A percentile compares a stretch with the other conserved stretches of the same genome.
phyloP scores from a whole-genome alignment of 441 rosid species.

The Omphalea diandra region DNA sequence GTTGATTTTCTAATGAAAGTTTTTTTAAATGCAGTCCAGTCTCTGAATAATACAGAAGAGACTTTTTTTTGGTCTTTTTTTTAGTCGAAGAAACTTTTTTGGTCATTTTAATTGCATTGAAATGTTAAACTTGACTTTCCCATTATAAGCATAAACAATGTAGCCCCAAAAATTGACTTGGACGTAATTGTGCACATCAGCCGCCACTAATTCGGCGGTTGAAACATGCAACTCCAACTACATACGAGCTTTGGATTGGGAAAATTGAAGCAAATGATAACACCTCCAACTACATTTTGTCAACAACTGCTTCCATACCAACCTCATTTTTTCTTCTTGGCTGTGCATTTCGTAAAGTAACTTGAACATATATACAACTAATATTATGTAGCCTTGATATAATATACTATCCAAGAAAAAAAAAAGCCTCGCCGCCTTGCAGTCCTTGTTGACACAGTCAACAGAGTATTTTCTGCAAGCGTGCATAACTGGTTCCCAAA shows the following conservation, averaged over 20 bases:
- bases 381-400: too few relatives aligned
- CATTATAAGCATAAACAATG: too few relatives aligned
- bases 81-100: too few relatives aligned
- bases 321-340: not conserved
- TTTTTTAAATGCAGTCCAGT: too few relatives aligned
- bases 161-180: not conserved
- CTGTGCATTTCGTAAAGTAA: not conserved
- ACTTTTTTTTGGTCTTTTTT: too few relatives aligned
- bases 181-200: not conserved
- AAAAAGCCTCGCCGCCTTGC: too few relatives aligned
- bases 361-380: too few relatives aligned
- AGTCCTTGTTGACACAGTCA: not conserved
- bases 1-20: too few relatives aligned
- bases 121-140: slow-evolving; percentile 11
- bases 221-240: not conserved
- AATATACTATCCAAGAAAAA: too few relatives aligned
- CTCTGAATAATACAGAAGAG: too few relatives aligned
- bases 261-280: not conserved
- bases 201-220: not conserved
- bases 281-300: not conserved
- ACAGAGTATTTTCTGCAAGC: not conserved
- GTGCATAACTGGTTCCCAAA: too few relatives aligned
- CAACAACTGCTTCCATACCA: not conserved
- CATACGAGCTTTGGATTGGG: not conserved
- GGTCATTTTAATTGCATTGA: too few relatives aligned